phyloP scores from a whole-genome alignment of 208 protist species.

The Phytomonas sp. region DNA sequence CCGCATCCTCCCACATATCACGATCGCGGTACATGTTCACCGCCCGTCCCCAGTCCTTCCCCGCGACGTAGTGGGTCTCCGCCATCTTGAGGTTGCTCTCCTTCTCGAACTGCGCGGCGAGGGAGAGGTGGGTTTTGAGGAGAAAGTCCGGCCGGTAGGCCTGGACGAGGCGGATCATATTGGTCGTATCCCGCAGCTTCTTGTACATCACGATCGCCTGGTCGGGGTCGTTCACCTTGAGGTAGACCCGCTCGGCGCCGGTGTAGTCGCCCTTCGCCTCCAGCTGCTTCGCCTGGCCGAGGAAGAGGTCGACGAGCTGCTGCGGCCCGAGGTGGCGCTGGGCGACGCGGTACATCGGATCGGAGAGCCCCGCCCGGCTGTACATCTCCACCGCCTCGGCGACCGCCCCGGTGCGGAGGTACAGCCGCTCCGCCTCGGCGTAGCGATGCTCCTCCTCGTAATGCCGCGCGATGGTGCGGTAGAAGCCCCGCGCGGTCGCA shows the following conservation, averaged over 20 bases:
- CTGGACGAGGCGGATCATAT: constrained; percentile 93
- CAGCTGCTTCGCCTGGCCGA: constrained; percentile 90
- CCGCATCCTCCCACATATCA: constrained; percentile 96
- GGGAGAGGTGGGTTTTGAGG: constrained; percentile 90
- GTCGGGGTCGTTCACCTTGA: constrained; percentile 95
- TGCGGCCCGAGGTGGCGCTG: constrained; percentile 85
- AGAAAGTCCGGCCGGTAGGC: constrained; percentile 90
- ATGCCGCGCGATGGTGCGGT: constrained; percentile 89
- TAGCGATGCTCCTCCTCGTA: constrained; percentile 91
- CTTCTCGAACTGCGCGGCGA: constrained; percentile 94
- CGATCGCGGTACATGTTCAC: constrained; percentile 97
- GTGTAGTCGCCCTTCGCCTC: constrained; percentile 91
- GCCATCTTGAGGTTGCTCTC: constrained; percentile 91
- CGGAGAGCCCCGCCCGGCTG: constrained; percentile 85
- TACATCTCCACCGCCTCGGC: constrained; percentile 96
- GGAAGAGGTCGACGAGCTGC: constrained; percentile 89
- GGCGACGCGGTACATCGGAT: constrained; percentile 92
- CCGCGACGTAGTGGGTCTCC: constrained; percentile 92
- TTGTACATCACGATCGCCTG: constrained; percentile 96
- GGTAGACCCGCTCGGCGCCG: constrained; percentile 93
- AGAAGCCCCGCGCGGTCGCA: constrained; percentile 58
- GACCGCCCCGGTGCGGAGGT: constrained; percentile 81
- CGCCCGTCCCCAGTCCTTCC: constrained; percentile 93
- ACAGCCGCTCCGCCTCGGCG: constrained; percentile 92
- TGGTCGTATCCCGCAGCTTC: constrained; percentile 84